phyloP scores from a whole-genome alignment of 2,329 filamentous ascomycete species.

The Aspergillus sp. region DNA sequence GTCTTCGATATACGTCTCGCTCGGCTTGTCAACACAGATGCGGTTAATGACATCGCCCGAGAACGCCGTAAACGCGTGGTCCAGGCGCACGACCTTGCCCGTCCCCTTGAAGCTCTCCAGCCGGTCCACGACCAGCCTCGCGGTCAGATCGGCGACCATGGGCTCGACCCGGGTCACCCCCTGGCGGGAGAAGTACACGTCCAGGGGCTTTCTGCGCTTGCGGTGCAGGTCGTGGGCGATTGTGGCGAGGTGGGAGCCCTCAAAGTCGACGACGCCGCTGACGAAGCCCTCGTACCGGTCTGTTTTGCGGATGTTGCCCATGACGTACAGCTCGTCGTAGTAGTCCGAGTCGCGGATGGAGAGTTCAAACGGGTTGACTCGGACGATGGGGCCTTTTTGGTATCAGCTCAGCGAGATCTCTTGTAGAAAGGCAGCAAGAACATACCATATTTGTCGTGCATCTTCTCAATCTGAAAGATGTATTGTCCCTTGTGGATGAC shows the following conservation, averaged over 20 bases:
- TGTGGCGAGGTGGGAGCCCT: slow-evolving; percentile 1
- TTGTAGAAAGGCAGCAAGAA: too few relatives aligned
- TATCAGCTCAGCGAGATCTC: neutral
- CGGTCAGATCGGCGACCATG: neutral
- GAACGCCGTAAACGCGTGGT: slow-evolving; percentile 8
- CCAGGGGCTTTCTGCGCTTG: slow-evolving; percentile 5
- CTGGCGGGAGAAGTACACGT: slow-evolving; percentile 10
- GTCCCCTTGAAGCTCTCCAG: neutral
- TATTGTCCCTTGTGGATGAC: slow-evolving; percentile 37
- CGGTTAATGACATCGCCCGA: slow-evolving; percentile 5
- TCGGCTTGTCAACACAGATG: neutral
- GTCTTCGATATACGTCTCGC: too few relatives aligned
- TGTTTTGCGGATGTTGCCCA: slow-evolving; percentile 2
- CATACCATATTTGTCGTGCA: slow-evolving; percentile 42
- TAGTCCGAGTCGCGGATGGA: slow-evolving; percentile 41
- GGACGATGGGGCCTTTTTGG: slow-evolving; percentile 38
- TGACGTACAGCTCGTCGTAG: slow-evolving; percentile 39
- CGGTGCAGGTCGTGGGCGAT: slow-evolving; percentile 8
- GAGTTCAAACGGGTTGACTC: slow-evolving; percentile 39
- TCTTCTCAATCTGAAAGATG: slow-evolving; percentile 37
- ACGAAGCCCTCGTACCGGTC: neutral
- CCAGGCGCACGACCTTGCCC: neutral
- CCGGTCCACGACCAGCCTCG: neutral
- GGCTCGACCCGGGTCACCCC: neutral
- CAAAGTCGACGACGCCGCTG: too few relatives aligned